These are phyloP conservation scores for Aspergillus sojae DNA, from an alignment of 2,329 filamentous ascomycete genomes.

Conservation along the genomic window DNA sequence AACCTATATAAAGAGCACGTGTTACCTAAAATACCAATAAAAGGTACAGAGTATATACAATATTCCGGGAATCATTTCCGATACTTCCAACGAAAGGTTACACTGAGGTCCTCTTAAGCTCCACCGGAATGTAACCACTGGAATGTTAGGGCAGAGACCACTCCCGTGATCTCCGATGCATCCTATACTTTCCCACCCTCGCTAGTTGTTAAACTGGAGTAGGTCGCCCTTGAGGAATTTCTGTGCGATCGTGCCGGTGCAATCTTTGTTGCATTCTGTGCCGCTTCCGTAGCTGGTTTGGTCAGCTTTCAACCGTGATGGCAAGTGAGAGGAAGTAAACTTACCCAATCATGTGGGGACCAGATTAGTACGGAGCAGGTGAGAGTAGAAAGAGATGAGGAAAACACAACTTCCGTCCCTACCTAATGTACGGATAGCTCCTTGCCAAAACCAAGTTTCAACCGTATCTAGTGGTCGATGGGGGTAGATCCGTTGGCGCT, in stretches of 20 bases:
- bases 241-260: slow-evolving; percentile 45
- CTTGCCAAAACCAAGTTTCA: background rate
- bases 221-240: slow-evolving; percentile 42
- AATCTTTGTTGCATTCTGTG: slow-evolving; percentile 44
- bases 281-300: slow-evolving; percentile 38
- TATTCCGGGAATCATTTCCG: background rate
- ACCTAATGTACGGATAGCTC: no score
- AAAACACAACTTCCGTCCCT: no score
- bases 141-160: background rate
- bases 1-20: background rate
- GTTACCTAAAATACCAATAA: background rate
- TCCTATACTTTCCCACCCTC: slow-evolving; percentile 34
- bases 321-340: background rate
- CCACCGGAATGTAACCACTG: background rate
- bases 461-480: slow-evolving; percentile 10
- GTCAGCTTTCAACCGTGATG: background rate
- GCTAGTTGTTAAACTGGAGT: slow-evolving; percentile 36
- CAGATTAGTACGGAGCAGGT: slow-evolving; percentile 20
- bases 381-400: no score
- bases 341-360: slow-evolving; percentile 41
- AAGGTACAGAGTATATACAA: background rate
- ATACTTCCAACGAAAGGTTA: background rate
- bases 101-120: background rate
- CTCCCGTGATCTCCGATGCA: background rate
- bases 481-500: slow-evolving; percentile 3